Conservation (phyloP, 371 early-diverging fungal species). For the Umbelopsis sp. region DNA sequence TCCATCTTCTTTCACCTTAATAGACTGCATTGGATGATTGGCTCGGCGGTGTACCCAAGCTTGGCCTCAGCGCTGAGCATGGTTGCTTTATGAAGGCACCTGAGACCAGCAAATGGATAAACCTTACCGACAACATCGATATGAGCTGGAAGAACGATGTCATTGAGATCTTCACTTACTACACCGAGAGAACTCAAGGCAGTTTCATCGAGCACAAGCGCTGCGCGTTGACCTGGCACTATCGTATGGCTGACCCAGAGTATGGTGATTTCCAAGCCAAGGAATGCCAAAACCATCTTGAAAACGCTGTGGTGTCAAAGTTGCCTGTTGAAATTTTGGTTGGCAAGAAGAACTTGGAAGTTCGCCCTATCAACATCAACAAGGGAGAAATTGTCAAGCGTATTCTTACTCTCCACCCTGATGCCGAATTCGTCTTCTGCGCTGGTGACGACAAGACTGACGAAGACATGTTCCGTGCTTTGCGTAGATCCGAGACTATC, state of each 20-base stretch:
- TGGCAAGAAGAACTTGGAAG: constrained; percentile 97
- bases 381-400: constrained; percentile 95
- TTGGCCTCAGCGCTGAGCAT: constrained; percentile 85
- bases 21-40: constrained; percentile 73
- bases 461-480: constrained; percentile 88
- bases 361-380: constrained; percentile 78
- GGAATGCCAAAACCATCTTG: constrained; percentile 91
- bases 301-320: constrained; percentile 85
- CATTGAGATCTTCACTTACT: constrained; percentile 84
- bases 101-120: constrained; percentile 69
- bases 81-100: constrained; percentile 72
- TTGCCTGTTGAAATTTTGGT: constrained; percentile 92
- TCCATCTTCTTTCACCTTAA: no score
- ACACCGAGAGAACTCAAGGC: constrained; percentile 88
- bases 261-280: constrained; percentile 87
- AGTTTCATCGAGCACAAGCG: constrained; percentile 86
- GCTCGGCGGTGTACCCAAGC: constrained; percentile 76
- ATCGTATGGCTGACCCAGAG: constrained; percentile 85
- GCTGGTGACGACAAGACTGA: constrained; percentile 96
- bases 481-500: constrained; percentile 45
- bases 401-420: constrained; percentile 55
- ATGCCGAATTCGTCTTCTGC: constrained; percentile 86
- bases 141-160: constrained; percentile 89
- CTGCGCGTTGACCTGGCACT: constrained; percentile 89
- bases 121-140: constrained; percentile 79